phyloP scores from a whole-genome alignment of 306 rosid genomes.

The Delonix regia region DNA sequence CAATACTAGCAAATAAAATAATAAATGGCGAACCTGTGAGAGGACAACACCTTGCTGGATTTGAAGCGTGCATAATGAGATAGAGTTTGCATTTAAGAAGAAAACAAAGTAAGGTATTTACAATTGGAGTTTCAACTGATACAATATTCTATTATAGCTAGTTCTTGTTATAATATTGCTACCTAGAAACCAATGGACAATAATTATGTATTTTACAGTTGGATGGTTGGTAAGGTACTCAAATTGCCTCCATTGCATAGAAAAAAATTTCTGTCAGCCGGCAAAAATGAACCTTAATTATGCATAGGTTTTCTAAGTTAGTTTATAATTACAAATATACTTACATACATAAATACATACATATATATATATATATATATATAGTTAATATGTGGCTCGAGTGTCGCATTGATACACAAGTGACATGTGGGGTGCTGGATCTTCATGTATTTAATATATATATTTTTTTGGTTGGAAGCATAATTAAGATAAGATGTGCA shows the following conservation, averaged over 20 bases:
- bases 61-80: constrained; percentile 22
- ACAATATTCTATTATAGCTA: neutral
- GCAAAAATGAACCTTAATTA: too few species aligned
- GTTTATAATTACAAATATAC: too few species aligned
- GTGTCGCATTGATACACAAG: too few species aligned
- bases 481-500: too few species aligned
- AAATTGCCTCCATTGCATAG: neutral
- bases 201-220: neutral
- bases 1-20: neutral
- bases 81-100: neutral
- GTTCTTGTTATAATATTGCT: too few species aligned
- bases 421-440: too few species aligned
- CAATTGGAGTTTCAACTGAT: constrained; percentile 33
- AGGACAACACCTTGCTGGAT: constrained; percentile 11
- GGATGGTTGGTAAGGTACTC: constrained; percentile 25
- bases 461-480: too few species aligned
- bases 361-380: too few species aligned
- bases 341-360: too few species aligned
- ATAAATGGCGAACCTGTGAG: neutral
- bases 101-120: neutral
- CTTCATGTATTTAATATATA: too few species aligned
- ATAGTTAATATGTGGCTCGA: too few species aligned
- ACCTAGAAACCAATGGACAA: neutral
- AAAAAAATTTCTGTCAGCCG: neutral
- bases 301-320: too few species aligned